Percentiles rank a stretch among this genome's conserved stretches.
These are phyloP conservation scores for Discostella stelligera DNA, from an alignment of 352 stramenopile species.

Conservation along the genomic window DNA sequence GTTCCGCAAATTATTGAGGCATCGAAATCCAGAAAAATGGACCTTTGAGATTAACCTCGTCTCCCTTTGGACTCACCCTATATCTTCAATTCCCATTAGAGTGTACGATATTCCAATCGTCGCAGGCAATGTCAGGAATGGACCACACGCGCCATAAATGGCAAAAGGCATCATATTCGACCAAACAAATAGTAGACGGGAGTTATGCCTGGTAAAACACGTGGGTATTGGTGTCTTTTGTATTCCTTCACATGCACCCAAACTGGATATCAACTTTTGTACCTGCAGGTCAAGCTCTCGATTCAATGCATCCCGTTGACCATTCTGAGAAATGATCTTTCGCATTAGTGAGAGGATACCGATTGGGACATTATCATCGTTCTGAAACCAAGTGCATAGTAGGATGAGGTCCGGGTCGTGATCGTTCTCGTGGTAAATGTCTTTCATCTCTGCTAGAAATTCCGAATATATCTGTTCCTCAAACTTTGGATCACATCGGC, in stretches of 20 bases:
- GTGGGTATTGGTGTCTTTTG: constrained; percentile 54
- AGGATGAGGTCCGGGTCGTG: constrained; percentile 31
- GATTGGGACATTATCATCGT: constrained; percentile 41
- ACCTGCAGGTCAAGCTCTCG: constrained; percentile 49
- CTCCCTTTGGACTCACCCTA: constrained; percentile 24
- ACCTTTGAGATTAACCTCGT: background rate
- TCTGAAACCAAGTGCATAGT: constrained; percentile 27
- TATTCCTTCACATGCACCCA: constrained; percentile 46
- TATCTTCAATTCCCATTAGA: constrained; percentile 60
- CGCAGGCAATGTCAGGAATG: constrained; percentile 31
- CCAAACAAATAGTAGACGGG: constrained; percentile 49
- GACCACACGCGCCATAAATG: constrained; percentile 38
- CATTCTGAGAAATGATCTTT: constrained; percentile 42
- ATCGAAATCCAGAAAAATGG: background rate
- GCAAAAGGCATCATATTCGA: constrained; percentile 48
- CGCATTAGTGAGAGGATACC: constrained; percentile 34
- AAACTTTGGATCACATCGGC: constrained; percentile 25
- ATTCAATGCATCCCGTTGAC: constrained; percentile 23
- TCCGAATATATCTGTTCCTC: constrained; percentile 42
- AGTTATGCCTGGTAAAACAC: constrained; percentile 50
- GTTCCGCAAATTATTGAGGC: background rate
- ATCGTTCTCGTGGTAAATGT: constrained; percentile 38
- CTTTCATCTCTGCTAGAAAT: constrained; percentile 47
- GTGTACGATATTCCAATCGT: constrained; percentile 45
- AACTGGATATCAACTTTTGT: constrained; percentile 29